phyloP scores from a whole-genome alignment of 257 asterid species.

The Solanum virginianum region DNA sequence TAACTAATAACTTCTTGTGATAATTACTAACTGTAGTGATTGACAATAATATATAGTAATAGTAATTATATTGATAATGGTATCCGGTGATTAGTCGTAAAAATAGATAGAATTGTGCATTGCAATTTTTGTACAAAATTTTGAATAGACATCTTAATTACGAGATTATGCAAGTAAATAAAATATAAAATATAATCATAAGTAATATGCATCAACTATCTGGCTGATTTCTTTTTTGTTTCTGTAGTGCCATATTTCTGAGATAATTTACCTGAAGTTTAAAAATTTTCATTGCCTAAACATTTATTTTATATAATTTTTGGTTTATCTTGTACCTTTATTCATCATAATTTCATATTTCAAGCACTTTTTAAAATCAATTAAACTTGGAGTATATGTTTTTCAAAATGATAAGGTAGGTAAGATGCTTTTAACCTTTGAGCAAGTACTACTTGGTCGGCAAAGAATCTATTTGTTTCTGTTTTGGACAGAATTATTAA shows the following conservation, averaged over 20 bases:
- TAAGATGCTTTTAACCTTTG: background rate
- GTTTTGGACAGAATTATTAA: background rate
- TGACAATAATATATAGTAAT: background rate
- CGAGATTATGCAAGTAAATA: too few species aligned
- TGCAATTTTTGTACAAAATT: background rate
- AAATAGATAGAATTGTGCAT: background rate
- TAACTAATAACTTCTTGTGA: background rate
- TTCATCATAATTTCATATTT: background rate
- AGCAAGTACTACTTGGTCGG: background rate
- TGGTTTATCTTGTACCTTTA: background rate
- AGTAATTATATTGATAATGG: background rate
- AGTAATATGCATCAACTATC: too few species aligned
- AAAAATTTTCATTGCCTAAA: too few species aligned
- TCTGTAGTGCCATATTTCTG: too few species aligned
- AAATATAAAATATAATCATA: too few species aligned
- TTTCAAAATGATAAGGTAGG: too few species aligned
- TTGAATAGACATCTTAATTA: background rate
- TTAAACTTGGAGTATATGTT: too few species aligned
- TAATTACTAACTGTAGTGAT: background rate
- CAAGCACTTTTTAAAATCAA: too few species aligned
- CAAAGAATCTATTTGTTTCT: background rate
- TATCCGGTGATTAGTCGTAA: fast-evolving
- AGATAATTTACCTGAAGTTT: too few species aligned
- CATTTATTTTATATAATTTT: background rate
- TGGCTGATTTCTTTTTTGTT: too few species aligned